phyloP scores from a whole-genome alignment of 2,329 filamentous ascomycete species.

The Aspergillus fumigatiaffinis region DNA sequence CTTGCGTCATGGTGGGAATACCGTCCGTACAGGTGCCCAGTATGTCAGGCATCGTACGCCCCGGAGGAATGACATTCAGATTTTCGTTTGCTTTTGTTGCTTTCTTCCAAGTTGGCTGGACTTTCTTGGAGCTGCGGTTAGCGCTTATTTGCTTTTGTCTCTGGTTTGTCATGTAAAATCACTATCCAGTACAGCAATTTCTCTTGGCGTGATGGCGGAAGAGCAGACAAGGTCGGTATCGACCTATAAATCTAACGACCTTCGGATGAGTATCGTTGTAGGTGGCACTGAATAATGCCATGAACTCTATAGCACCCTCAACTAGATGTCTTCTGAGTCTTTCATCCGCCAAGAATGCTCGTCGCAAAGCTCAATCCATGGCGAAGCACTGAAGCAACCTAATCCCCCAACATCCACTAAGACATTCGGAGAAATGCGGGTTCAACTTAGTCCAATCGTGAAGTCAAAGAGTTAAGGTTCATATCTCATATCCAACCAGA shows the following conservation, averaged over 20 bases:
- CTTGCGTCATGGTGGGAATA: constrained; percentile 29
- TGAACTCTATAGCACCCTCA: not conserved
- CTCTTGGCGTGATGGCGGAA: not conserved
- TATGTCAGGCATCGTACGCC: constrained; percentile 26
- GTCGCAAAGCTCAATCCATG: too few species aligned
- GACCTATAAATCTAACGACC: too few species aligned
- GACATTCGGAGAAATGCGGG: not conserved
- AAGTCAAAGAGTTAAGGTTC: too few species aligned
- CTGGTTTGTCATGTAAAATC: not conserved
- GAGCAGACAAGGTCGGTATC: too few species aligned
- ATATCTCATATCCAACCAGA: too few species aligned
- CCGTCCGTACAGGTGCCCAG: constrained; percentile 26
- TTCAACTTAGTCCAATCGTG: not conserved
- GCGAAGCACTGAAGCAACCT: too few species aligned
- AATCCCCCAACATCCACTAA: too few species aligned
- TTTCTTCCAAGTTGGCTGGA: not conserved
- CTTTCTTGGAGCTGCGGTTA: not conserved
- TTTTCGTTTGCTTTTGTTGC: not conserved
- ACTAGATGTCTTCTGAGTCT: too few species aligned
- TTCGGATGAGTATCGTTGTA: too few species aligned
- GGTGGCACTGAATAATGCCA: too few species aligned
- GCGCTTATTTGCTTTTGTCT: not conserved
- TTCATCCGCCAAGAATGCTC: too few species aligned
- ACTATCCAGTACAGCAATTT: not conserved
- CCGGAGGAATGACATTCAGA: constrained; percentile 8